phyloP scores from a whole-genome alignment of 1,139 yeast species.

The Suzukiozyma palmioleophila region DNA sequence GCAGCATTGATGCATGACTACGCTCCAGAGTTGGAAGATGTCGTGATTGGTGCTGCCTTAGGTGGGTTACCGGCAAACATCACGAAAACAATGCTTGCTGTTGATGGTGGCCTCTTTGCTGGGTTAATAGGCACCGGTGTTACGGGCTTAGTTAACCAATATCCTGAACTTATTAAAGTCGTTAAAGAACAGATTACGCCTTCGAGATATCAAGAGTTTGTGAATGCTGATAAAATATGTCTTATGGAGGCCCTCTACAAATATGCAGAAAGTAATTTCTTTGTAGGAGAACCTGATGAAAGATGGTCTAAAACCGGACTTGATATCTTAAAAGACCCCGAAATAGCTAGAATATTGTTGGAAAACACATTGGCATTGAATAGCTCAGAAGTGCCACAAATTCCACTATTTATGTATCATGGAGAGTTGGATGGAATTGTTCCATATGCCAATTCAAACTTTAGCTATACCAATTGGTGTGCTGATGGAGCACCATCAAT shows the following conservation, averaged over 20 bases:
- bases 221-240: background rate
- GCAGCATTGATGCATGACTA: slow-evolving; percentile 27
- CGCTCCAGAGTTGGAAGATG: slow-evolving; percentile 25
- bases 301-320: background rate
- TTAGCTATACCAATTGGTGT: background rate
- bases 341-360: background rate
- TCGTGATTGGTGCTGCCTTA: slow-evolving; percentile 25
- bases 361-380: slow-evolving; percentile 1
- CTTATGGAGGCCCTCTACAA: background rate
- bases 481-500: slow-evolving; percentile 16
- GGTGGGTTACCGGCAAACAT: slow-evolving; percentile 29
- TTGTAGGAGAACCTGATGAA: slow-evolving; percentile 10
- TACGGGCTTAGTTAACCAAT: slow-evolving; percentile 23
- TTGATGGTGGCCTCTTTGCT: slow-evolving; percentile 21
- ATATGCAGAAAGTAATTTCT: slow-evolving; percentile 1
- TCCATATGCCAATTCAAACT: slow-evolving; percentile 1
- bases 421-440: slow-evolving; percentile 2
- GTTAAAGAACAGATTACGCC: background rate
- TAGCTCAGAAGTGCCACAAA: background rate
- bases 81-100: slow-evolving; percentile 15
- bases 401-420: slow-evolving; percentile 2
- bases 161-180: slow-evolving; percentile 14
- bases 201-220: background rate
- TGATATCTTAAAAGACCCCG: background rate
- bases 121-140: slow-evolving; percentile 24